Base-by-base conservation (phyloP, 495 filamentous ascomycete genomes). In the Aspergillus heteromorphus region DNA sequence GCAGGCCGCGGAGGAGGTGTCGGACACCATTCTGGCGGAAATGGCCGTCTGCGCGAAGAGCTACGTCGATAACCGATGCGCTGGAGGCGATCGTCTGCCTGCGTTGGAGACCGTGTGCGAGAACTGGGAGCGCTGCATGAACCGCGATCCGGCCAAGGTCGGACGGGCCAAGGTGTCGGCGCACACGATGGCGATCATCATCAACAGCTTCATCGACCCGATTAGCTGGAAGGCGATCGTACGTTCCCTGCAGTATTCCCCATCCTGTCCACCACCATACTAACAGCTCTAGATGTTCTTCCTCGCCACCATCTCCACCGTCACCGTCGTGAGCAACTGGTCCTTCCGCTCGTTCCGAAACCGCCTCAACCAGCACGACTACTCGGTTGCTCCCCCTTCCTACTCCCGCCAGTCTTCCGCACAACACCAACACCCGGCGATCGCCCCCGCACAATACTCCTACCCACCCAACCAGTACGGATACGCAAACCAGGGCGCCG, bases 81-180 rank as follows among this genome's bases (percentile, higher is more conserved):
- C 72, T 0, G 77, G 78, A 0, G 71, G 75, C 0, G 73, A 69
- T 23, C 76, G 87, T 16, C 69, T 87, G 1, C 92, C 91, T 0
- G 88, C 88, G 0, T 76, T 97, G 60, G 79, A 89, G 60, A 71
- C 61, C 0, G 68, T 83, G 4, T 98, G 93, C 64, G 77, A 83
- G 29, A 79, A 82, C 38, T 97, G 92, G 93, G 83, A 86, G 52
- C 71, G 72, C 4, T 98, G 93, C 66, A 97, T 97, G 92, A 80
- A 87, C 49, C 79, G 76, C 10, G 85, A 92, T 62, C 81, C 87
- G 14, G 66, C 74, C 14, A 78, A 78, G 51, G 81, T 91, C 19
- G 86, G 81, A 8, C 74, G 84, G 3, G 87, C 86, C 10, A 79
- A 77, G 54, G 76, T 92, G 27, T 82, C 78, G 42, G 88, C 88